phyloP scores from a whole-genome alignment of 768 basidiomycete species.

The Pulveroboletus frians region DNA sequence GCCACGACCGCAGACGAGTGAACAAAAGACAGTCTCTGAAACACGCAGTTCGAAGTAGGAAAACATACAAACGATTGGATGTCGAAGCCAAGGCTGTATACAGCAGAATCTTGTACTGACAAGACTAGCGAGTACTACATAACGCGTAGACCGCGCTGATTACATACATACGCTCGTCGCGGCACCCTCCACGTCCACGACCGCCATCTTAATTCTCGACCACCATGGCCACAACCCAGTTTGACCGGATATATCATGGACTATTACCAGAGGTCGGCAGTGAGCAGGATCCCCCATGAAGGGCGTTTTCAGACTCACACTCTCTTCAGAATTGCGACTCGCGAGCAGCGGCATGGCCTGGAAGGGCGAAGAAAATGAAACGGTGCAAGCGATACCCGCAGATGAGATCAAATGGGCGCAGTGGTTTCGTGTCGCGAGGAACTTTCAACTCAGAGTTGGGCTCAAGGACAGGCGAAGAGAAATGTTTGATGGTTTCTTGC shows the following conservation, averaged over 20 bases:
- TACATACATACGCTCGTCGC: conserved; percentile 23
- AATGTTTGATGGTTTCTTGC: conserved; percentile 89
- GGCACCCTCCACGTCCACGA: conserved; percentile 24
- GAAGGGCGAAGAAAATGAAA: conserved; percentile 72
- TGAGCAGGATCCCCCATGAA: conserved; percentile 39
- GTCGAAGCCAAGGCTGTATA: background rate
- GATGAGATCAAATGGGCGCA: conserved; percentile 82
- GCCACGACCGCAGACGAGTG: background rate
- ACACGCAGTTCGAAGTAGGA: background rate
- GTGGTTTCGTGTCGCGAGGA: conserved; percentile 89
- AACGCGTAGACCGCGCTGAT: conserved; percentile 17
- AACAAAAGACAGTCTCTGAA: background rate
- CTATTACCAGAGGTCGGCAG: conserved; percentile 72
- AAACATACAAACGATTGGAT: background rate
- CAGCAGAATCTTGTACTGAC: background rate
- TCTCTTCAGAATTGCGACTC: conserved; percentile 72
- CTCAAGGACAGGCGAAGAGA: conserved; percentile 72
- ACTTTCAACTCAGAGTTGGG: conserved; percentile 84
- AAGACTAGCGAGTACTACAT: too few species aligned
- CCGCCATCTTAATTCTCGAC: conserved; percentile 7
- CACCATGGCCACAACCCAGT: conserved; percentile 66
- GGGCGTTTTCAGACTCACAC: background rate
- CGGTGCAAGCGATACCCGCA: conserved; percentile 57
- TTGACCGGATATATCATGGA: conserved; percentile 80
- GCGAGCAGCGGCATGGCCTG: conserved; percentile 90